Evolutionary conservation across 441 rosid genomes (phyloP), one percentile per base, ranked within the genome.

Genomic region (Geranium incanum): DNA sequence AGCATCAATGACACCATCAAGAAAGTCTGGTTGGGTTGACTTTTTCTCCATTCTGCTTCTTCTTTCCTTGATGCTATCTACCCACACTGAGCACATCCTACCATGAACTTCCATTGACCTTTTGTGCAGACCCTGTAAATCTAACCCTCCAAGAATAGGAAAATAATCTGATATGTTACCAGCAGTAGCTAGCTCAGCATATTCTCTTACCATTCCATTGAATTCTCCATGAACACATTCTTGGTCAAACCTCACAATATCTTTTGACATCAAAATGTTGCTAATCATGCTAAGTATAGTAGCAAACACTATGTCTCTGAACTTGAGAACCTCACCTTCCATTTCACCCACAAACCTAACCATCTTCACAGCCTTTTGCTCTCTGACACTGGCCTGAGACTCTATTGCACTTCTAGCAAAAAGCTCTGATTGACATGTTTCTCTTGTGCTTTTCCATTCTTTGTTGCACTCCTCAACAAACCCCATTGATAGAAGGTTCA

Each of bases 91-190:
- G 16, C 72, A 57, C 71, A 36, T 63, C 67, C 67, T 45, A 21
- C 13, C 43, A 5, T 13, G 15, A 55, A 64, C n/a, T n/a, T 65
- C 74, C 76, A 70, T 37, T 1, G 72, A 64, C 68, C 71, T 81
- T 78, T 75, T 84, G 36, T 64, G 72, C 28, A 81, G 68, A 23
- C 84, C 78, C 72, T 80, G 84, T 4, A 80, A 72, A 78, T 84
- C 87, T 39, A 81, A 55, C 16, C 74, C 48, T 5, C 79, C 71
- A 21, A 84, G 67, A 5, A 80, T 41, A 0, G 85, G 87, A 72
- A 76, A 81, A 23, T 72, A 66, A 41, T 81, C 87, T 3, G 83
- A 81, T 1, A 84, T 71, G 66, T 84, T 84, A 23, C 81, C 81
- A 18, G 77, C 71, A 16, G 73, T 63, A 67, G 74, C 76, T 67